A percentile compares a stretch with the other conserved stretches of the same genome.
phyloP scores from a whole-genome alignment of 1,284 basidiomycete species.

The Blastosporella zonata region DNA sequence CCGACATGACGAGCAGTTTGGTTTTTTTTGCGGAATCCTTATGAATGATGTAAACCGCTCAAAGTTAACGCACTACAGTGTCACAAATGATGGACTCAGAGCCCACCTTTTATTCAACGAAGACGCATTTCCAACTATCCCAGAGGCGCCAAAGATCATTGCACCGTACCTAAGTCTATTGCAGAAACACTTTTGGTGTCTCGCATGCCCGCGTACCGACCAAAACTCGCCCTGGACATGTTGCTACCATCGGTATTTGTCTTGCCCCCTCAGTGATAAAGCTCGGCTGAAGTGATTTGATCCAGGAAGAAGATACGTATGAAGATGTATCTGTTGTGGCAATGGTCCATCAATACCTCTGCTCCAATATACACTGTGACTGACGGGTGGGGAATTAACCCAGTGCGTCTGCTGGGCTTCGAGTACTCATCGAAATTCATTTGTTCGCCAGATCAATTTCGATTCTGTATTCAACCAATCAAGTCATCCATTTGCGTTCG shows the following conservation, averaged over 20 bases:
- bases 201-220: slow-evolving; percentile 89
- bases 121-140: slow-evolving; percentile 56
- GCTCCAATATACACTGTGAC: slow-evolving; percentile 2
- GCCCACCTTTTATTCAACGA: slow-evolving; percentile 77
- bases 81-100: slow-evolving; percentile 76
- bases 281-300: not conserved
- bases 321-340: not conserved
- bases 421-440: slow-evolving; percentile 6
- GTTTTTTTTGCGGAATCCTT: no score
- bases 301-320: slow-evolving; percentile 65
- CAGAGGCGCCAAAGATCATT: slow-evolving; percentile 55
- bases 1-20: no score
- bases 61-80: no score
- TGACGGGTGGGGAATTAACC: not conserved
- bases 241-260: slow-evolving; percentile 75
- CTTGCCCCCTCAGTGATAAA: slow-evolving; percentile 13
- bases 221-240: slow-evolving; percentile 86
- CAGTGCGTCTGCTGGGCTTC: not conserved
- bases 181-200: slow-evolving; percentile 70
- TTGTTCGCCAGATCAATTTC: slow-evolving; percentile 64
- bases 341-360: not conserved
- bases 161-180: slow-evolving; percentile 78
- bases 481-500: slow-evolving; percentile 77
- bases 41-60: no score
- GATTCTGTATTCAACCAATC: slow-evolving; percentile 90